A percentile compares a stretch with the other conserved stretches of the same genome.
Conservation (phyloP, 2,329 filamentous ascomycete species). For the Raffaelea ambrosiae region DNA sequence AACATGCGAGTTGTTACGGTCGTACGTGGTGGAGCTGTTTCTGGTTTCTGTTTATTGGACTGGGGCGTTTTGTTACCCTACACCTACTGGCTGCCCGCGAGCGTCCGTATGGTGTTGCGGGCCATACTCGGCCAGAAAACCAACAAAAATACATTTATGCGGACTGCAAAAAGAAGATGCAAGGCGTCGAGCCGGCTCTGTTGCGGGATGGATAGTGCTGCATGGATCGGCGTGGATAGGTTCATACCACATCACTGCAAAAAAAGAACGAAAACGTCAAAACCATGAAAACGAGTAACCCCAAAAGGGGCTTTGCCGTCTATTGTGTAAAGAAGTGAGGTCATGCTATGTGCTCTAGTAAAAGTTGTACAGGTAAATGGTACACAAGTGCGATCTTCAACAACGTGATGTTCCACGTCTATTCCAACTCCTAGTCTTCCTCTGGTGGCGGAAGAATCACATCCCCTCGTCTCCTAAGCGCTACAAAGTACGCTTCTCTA, state of each 20-base stretch:
- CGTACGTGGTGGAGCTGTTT: neutral
- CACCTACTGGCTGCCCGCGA: neutral
- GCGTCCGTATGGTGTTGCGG: neutral
- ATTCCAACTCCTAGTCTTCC: slow-evolving; percentile 6
- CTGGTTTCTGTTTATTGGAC: neutral
- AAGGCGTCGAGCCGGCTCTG: neutral
- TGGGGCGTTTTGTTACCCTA: slow-evolving; percentile 3
- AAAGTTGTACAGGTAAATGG: too few species aligned
- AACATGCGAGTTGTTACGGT: neutral
- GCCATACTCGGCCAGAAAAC: neutral
- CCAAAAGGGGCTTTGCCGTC: too few species aligned
- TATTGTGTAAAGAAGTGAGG: too few species aligned
- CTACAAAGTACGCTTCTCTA: slow-evolving; percentile 81
- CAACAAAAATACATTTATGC: too few species aligned
- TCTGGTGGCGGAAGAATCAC: slow-evolving; percentile 14
- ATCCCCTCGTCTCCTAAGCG: slow-evolving; percentile 54
- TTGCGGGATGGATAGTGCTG: neutral
- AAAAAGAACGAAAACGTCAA: neutral
- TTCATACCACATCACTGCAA: slow-evolving; percentile 3
- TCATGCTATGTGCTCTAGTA: too few species aligned
- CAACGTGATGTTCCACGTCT: too few species aligned
- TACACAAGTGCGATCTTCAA: too few species aligned
- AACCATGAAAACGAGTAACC: neutral
- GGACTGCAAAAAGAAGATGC: neutral
- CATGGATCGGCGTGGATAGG: slow-evolving; percentile 9